A percentile compares a stretch with the other conserved stretches of the same genome.
These are phyloP conservation scores for Coemansia sp. DNA, from an alignment of 371 early-diverging fungal species.

Conservation along the genomic window DNA sequence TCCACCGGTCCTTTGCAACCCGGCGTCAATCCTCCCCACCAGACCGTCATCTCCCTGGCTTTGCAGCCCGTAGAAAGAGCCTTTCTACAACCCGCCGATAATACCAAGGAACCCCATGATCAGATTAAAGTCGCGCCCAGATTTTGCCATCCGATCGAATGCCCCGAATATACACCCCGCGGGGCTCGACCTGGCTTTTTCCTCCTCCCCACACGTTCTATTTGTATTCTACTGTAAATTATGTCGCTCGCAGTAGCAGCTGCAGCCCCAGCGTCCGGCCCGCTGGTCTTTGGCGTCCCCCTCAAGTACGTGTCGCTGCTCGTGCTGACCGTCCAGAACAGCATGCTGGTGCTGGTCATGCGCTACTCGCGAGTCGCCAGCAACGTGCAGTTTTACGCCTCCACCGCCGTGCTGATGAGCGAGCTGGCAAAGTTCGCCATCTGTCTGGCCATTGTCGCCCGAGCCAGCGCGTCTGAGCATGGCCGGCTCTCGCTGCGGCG, in stretches of 20 bases:
- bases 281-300: slow-evolving; percentile 55
- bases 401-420: slow-evolving; percentile 86
- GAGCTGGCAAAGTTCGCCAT: slow-evolving; percentile 79
- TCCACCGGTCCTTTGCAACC: not conserved
- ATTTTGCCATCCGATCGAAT: too few species aligned
- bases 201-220: too few species aligned
- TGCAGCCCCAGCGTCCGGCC: not conserved
- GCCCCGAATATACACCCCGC: too few species aligned
- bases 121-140: too few species aligned
- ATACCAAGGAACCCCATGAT: too few species aligned
- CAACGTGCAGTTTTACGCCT: slow-evolving; percentile 63
- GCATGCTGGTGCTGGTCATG: slow-evolving; percentile 80
- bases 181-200: too few species aligned
- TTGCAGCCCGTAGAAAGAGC: slow-evolving; percentile 4
- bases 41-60: slow-evolving; percentile 1
- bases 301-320: slow-evolving; percentile 84
- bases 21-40: not conserved
- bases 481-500: slow-evolving; percentile 3
- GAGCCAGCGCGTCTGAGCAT: slow-evolving; percentile 48
- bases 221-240: too few species aligned
- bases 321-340: slow-evolving; percentile 86
- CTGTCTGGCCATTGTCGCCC: slow-evolving; percentile 61
- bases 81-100: not conserved
- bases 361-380: slow-evolving; percentile 65
- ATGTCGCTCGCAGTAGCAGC: too few species aligned